These are phyloP conservation scores for Calonectria hongkongensis DNA, from an alignment of 2,329 filamentous ascomycete genomes.

Conservation along the genomic window DNA sequence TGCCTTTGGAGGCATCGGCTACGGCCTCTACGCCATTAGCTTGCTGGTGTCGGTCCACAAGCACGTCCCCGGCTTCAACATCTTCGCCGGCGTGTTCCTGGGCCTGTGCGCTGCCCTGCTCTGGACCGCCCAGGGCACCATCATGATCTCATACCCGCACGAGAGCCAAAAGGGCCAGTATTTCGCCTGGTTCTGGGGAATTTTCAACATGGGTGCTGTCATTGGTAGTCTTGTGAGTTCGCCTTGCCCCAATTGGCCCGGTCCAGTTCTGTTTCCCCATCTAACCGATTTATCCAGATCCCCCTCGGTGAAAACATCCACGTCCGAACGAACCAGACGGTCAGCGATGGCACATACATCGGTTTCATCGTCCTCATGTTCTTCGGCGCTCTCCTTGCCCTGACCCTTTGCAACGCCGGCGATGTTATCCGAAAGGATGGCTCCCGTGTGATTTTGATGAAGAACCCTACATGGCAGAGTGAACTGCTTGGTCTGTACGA, in stretches of 20 bases:
- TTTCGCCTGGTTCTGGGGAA: constrained; percentile 95
- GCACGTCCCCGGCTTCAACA: constrained; percentile 60
- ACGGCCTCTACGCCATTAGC: constrained; percentile 80
- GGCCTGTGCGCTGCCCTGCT: constrained; percentile 87
- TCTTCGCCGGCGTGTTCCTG: constrained; percentile 86
- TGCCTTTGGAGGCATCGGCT: constrained; percentile 60
- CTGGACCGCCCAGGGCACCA: constrained; percentile 88
- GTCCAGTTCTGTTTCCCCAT: too few relatives aligned
- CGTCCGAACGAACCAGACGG: constrained; percentile 61
- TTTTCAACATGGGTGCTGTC: constrained; percentile 94
- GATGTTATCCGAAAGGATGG: constrained; percentile 85
- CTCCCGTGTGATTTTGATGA: constrained; percentile 89
- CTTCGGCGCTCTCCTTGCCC: constrained; percentile 80
- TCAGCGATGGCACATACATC: constrained; percentile 87
- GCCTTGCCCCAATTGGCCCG: too few relatives aligned
- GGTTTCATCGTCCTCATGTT: constrained; percentile 90
- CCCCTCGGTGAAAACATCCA: constrained; percentile 57
- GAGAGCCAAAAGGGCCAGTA: constrained; percentile 90
- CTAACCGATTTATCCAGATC: constrained; percentile 68
- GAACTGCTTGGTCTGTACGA: constrained; percentile 86
- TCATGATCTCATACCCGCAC: constrained; percentile 92
- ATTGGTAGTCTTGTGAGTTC: constrained; percentile 80
- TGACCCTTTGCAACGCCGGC: constrained; percentile 82
- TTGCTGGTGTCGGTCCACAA: constrained; percentile 83
- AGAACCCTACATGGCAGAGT: constrained; percentile 89